Evolutionary conservation across 2,329 filamentous ascomycete species (phyloP).

Genomic region (Orbilia quercus): DNA sequence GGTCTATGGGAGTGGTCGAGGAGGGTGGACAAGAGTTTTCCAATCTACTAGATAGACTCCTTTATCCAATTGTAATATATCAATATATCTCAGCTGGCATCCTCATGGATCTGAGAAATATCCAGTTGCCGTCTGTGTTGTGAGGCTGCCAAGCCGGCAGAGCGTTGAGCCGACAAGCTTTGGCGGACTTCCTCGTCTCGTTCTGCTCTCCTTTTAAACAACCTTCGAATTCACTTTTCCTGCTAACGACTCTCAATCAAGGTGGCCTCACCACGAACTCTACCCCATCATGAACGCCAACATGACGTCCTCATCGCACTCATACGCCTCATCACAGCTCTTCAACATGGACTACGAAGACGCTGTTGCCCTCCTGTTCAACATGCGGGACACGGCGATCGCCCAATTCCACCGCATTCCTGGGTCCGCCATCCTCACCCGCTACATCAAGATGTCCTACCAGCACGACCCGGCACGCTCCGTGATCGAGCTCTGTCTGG

Average conservation of each 20-base stretch:
- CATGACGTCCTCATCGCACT: slow-evolving; percentile 39
- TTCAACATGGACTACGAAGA: slow-evolving; percentile 70
- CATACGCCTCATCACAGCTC: slow-evolving; percentile 30
- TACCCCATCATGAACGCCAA: slow-evolving; percentile 39
- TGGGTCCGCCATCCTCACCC: slow-evolving; percentile 90
- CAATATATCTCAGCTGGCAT: too few relatives aligned
- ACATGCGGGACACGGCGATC: slow-evolving; percentile 69
- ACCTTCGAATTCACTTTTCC: slow-evolving; percentile 27
- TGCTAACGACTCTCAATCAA: slow-evolving; percentile 20
- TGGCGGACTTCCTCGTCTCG: slow-evolving; percentile 2
- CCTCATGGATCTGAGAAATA: not conserved
- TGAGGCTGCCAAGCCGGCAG: slow-evolving; percentile 41
- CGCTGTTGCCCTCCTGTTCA: slow-evolving; percentile 68
- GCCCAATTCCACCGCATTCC: slow-evolving; percentile 87
- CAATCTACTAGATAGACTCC: slow-evolving; percentile 68
- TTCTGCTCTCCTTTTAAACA: slow-evolving; percentile 29
- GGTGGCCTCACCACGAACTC: slow-evolving; percentile 18
- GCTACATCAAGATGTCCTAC: slow-evolving; percentile 97
- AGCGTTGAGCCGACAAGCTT: slow-evolving; percentile 26
- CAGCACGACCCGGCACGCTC: slow-evolving; percentile 96
- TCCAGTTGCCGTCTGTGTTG: slow-evolving; percentile 12
- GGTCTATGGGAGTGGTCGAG: slow-evolving; percentile 79
- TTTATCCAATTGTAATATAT: too few relatives aligned
- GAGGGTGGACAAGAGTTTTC: slow-evolving; percentile 72
- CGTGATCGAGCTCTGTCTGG: slow-evolving; percentile 89